Evolutionary conservation across 1,139 yeast genomes (phyloP).

Genomic region (Diutina sp.): DNA sequence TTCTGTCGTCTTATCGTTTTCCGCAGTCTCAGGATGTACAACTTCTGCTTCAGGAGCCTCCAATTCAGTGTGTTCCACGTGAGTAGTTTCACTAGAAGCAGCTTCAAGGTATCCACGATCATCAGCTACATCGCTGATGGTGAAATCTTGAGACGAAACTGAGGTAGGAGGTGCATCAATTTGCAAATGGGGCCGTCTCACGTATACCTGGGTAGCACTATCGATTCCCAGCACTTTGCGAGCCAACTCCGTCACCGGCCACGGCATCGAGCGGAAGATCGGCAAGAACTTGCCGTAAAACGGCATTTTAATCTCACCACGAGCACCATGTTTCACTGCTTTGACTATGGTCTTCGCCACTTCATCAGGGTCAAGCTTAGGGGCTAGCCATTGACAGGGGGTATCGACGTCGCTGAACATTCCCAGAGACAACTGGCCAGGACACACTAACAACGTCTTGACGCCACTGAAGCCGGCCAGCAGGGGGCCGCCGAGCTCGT

Average conservation of each 20-base stretch:
- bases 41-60: no score
- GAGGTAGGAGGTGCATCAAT: not conserved
- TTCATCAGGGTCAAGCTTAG: constrained; percentile 54
- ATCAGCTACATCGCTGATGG: not conserved
- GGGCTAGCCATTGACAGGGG: constrained; percentile 68
- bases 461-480: constrained; percentile 34
- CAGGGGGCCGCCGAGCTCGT: constrained; percentile 50
- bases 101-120: not conserved
- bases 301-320: constrained; percentile 65
- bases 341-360: constrained; percentile 50
- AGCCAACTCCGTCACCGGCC: constrained; percentile 49
- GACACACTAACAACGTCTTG: constrained; percentile 65
- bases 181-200: not conserved
- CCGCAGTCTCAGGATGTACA: no score
- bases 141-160: not conserved
- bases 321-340: constrained; percentile 45
- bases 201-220: not conserved
- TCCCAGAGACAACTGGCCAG: constrained; percentile 70
- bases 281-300: constrained; percentile 67
- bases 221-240: constrained; percentile 55
- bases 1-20: no score
- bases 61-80: no score
- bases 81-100: not conserved
- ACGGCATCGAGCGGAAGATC: constrained; percentile 54
- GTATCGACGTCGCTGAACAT: constrained; percentile 64